Conservation (phyloP, 139 green algal species). For the Chlorella ohadii region DNA sequence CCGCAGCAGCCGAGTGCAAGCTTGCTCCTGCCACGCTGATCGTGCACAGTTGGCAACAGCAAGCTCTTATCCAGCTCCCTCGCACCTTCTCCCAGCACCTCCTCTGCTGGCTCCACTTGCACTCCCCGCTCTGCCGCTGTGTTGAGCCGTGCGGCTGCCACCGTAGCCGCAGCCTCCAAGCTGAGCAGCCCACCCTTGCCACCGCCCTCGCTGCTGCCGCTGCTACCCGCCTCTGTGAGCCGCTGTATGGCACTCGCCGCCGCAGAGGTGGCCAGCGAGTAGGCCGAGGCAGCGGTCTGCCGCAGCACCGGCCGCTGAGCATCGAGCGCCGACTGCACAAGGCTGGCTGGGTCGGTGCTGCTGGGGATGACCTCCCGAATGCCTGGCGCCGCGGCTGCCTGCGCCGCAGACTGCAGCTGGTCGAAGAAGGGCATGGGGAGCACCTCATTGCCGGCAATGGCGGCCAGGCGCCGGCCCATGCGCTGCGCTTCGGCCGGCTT, state of each 20-base stretch:
- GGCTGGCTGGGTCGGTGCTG: neutral
- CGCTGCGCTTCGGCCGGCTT: neutral
- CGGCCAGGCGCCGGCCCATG: slow-evolving; percentile 27
- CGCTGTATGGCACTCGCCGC: neutral
- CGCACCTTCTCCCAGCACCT: neutral
- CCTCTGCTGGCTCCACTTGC: neutral
- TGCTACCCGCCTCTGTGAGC: neutral
- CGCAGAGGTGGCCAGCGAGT: neutral
- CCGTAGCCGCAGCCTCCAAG: neutral
- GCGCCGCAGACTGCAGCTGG: neutral
- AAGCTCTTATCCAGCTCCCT: too few relatives aligned
- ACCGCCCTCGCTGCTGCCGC: neutral
- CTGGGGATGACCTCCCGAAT: neutral
- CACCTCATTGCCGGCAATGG: slow-evolving; percentile 22
- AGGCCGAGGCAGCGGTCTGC: neutral
- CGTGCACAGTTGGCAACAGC: too few relatives aligned
- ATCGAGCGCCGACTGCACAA: neutral
- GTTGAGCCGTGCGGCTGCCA: neutral
- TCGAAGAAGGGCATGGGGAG: neutral
- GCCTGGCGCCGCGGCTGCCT: neutral
- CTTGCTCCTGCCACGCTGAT: too few relatives aligned
- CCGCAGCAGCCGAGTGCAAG: too few relatives aligned
- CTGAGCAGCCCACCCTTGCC: neutral
- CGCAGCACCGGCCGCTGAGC: neutral
- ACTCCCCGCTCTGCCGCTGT: neutral